Evolutionary conservation across 257 asterid species (phyloP), one percentile per base, ranked within the genome.

Genomic region (Scutellaria baicalensis): DNA sequence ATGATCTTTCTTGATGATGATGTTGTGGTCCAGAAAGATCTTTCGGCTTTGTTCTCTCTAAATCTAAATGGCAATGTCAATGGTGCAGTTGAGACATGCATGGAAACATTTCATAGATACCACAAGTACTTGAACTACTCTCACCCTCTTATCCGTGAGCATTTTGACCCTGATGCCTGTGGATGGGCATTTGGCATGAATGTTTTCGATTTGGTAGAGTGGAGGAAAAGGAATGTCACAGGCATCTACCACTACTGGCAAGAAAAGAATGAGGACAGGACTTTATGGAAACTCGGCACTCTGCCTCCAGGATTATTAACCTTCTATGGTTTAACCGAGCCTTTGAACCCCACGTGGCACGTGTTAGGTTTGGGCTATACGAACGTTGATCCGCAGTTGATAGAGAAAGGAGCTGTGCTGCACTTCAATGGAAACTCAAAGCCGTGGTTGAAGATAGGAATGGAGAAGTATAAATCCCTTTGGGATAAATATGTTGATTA

Each of bases 181-280:
- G 92, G 92, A 10, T 85, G 90, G 90, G 90, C 91, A 1, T 85
- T 84, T 6, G 93, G 88, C 64, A 86, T 86, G 93, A 86, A 86
- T 9, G 84, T 84, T 8, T 84, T 86, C 43, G 88, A 86, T 68
- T 80, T 86, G 75, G 85, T 84, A 1, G 82, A 84, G 50, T 86
- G 93, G 90, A 80, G 90, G 77, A 78, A 73, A 48, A 80, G 82
- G 57, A 82, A 84, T 9, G 88, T 86, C 17, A 86, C 93, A 0
- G 86, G 88, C 12, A 82, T 84, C 49, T 86, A 86, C 55, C 93
- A 84, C 66, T 84, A 84, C 58, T 86, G 93, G 93, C 88, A 84
- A 43, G 93, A 87, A 58, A 87, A 87, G 82, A 86, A 86, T 8
- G 82, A 82, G 0, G 88, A 83, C 62, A 49, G 93, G 59, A 82